Conservation (phyloP, 805 yeast genomes). For the Barnettozyma sucrosica region DNA sequence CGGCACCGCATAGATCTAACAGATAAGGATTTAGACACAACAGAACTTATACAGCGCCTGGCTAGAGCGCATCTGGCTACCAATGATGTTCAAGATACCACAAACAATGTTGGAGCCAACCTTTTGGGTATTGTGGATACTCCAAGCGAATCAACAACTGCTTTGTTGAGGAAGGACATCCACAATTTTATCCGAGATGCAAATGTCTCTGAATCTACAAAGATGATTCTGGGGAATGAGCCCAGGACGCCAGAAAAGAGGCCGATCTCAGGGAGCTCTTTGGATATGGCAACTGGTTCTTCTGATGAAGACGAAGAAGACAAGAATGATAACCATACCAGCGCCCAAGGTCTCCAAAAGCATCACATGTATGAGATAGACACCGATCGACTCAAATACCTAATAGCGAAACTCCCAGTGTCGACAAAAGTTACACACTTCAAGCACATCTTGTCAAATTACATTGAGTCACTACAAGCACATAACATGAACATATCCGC, state of each 20-base stretch:
- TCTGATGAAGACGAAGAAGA: neutral
- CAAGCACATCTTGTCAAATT: constrained; percentile 15
- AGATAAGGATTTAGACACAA: constrained; percentile 2
- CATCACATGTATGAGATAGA: constrained; percentile 9
- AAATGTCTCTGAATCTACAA: constrained; percentile 21
- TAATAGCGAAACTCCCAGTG: constrained; percentile 9
- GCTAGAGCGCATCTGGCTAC: neutral
- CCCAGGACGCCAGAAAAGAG: constrained; percentile 19
- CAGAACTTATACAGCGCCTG: constrained; percentile 5
- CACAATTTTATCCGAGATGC: neutral
- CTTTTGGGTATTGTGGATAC: neutral
- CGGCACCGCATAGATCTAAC: constrained; percentile 3
- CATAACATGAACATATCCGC: constrained; percentile 14
- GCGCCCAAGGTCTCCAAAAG: neutral
- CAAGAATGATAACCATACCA: neutral
- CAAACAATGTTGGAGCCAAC: neutral
- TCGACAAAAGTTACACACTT: constrained; percentile 12
- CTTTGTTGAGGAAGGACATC: constrained; percentile 4
- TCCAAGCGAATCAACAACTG: constrained; percentile 6
- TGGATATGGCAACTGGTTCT: constrained; percentile 12
- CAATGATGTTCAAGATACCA: neutral
- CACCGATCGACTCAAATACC: constrained; percentile 8
- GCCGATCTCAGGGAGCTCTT: constrained; percentile 21
- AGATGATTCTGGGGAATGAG: constrained; percentile 11
- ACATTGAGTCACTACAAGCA: constrained; percentile 12